Evolutionary conservation across 345 rosid species (phyloP).

Genomic region (Moricandia moricandioides): DNA sequence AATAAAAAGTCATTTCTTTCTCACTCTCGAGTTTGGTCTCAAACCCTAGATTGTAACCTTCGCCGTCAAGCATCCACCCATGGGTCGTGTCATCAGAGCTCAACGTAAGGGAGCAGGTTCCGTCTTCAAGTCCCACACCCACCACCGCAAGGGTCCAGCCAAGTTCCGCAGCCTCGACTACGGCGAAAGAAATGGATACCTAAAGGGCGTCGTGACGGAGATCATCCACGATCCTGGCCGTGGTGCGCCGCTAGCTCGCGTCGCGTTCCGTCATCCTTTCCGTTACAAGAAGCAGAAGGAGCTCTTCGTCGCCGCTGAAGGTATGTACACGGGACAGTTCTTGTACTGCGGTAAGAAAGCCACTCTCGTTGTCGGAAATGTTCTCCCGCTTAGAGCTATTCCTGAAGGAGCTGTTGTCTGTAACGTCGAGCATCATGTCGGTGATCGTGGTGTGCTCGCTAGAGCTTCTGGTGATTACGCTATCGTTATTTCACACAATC

Average conservation of each 20-base stretch:
- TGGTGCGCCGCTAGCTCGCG: slow-evolving; percentile 67
- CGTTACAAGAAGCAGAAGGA: slow-evolving; percentile 74
- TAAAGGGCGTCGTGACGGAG: slow-evolving; percentile 65
- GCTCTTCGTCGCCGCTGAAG: slow-evolving; percentile 65
- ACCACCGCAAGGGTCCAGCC: slow-evolving; percentile 78
- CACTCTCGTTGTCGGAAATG: slow-evolving; percentile 53
- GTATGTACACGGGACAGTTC: slow-evolving; percentile 62
- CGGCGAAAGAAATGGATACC: slow-evolving; percentile 68
- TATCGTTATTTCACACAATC: slow-evolving; percentile 63
- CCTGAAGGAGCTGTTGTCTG: slow-evolving; percentile 78
- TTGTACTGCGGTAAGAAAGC: slow-evolving; percentile 60
- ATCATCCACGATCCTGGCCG: slow-evolving; percentile 73
- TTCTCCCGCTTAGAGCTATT: slow-evolving; percentile 50
- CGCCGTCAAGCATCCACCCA: slow-evolving; percentile 34
- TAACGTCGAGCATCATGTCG: slow-evolving; percentile 73
- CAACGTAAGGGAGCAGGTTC: slow-evolving; percentile 80
- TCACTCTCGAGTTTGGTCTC: not conserved
- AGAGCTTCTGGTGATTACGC: slow-evolving; percentile 64
- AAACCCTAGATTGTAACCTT: slow-evolving; percentile 8
- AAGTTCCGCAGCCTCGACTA: slow-evolving; percentile 67
- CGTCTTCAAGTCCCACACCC: slow-evolving; percentile 71
- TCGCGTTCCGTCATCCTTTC: slow-evolving; percentile 65
- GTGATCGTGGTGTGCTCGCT: slow-evolving; percentile 63
- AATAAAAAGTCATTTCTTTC: not conserved
- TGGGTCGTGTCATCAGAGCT: slow-evolving; percentile 81